These are phyloP conservation scores for Jimgerdemannia lactiflua DNA, from an alignment of 192 early-diverging fungal species.

Conservation along the genomic window DNA sequence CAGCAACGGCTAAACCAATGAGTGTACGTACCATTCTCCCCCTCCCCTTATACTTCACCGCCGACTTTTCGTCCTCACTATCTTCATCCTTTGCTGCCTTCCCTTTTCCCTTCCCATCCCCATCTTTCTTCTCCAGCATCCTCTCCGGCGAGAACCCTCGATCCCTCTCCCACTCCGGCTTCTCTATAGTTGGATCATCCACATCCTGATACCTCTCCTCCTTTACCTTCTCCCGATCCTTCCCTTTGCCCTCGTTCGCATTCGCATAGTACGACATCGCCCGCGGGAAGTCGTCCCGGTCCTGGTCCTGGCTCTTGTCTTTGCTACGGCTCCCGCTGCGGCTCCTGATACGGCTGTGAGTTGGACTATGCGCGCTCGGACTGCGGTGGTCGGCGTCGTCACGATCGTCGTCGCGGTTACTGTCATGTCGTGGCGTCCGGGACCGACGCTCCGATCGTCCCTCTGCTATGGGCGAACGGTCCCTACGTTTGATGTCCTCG, in stretches of 20 bases:
- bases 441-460: not conserved
- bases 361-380: not conserved
- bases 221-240: not conserved
- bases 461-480: no score
- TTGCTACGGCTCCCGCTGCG: constrained; percentile 8
- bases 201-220: not conserved
- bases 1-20: no score
- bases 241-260: not conserved
- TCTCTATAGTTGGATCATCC: constrained; percentile 12
- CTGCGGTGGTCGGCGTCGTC: constrained; percentile 7
- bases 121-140: not conserved
- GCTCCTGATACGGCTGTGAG: constrained; percentile 8
- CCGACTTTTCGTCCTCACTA: constrained; percentile 30
- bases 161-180: constrained; percentile 26
- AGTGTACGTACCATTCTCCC: constrained; percentile 42
- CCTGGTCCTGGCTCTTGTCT: constrained; percentile 7
- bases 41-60: constrained; percentile 52
- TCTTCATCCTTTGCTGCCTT: not conserved
- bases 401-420: constrained; percentile 4
- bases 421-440: constrained; percentile 2
- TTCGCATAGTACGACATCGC: not conserved
- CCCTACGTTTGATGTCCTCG: not conserved
- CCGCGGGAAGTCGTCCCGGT: not conserved
- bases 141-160: constrained; percentile 12
- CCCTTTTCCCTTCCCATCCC: not conserved